These are phyloP conservation scores for Crithidia expoeki DNA, from an alignment of 208 protist genomes.

Conservation along the genomic window DNA sequence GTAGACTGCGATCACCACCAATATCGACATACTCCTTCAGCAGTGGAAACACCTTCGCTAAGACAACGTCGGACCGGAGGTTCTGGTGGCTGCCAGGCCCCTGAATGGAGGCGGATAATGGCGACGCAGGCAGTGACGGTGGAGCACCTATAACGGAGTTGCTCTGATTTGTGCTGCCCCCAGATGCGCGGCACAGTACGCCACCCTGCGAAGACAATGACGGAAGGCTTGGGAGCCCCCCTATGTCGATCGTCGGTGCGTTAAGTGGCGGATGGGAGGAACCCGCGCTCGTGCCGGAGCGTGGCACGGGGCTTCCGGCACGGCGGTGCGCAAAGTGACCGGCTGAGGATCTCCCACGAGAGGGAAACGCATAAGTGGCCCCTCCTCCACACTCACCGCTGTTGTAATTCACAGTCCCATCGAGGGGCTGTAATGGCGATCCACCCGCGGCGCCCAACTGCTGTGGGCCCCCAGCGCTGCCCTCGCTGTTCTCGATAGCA, in stretches of 20 bases:
- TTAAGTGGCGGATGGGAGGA: constrained; percentile 7
- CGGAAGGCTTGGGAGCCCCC: background rate
- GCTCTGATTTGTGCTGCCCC: constrained; percentile 2
- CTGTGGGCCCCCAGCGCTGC: constrained; percentile 29
- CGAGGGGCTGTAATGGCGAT: background rate
- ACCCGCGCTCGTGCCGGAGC: constrained; percentile 10
- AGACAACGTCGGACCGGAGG: constrained; percentile 12
- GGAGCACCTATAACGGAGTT: background rate
- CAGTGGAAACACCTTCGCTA: constrained; percentile 28
- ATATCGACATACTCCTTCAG: constrained; percentile 20
- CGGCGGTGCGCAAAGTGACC: background rate
- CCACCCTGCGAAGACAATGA: background rate
- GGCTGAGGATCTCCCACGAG: background rate
- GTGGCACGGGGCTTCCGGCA: background rate
- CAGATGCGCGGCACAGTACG: constrained; percentile 1
- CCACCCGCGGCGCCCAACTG: constrained; percentile 1
- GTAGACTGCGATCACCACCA: background rate
- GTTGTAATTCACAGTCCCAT: background rate
- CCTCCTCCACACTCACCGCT: background rate
- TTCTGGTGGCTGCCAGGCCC: background rate
- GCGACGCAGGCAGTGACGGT: background rate
- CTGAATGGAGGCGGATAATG: background rate
- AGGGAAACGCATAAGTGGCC: background rate
- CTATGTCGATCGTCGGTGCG: background rate
- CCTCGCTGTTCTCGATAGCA: constrained; percentile 14